Conservation (phyloP, 805 yeast genomes). For the Blastobotrys mokoenaii region DNA sequence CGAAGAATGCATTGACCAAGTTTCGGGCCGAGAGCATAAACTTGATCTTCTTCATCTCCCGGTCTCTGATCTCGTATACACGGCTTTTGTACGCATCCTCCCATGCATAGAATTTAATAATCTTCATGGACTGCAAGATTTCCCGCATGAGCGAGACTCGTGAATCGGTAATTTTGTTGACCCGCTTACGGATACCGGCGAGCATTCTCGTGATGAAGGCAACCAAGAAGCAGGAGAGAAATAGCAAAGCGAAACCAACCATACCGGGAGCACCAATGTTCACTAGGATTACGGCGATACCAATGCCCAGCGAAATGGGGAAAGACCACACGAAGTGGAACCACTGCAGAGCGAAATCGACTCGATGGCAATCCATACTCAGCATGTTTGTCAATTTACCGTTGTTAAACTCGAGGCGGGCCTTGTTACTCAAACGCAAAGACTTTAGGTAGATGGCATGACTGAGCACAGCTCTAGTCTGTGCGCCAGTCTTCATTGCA, state of each 20-base stretch:
- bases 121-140: conserved; percentile 64
- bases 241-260: conserved; percentile 53
- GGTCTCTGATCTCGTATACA: conserved; percentile 45
- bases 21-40: conserved; percentile 61
- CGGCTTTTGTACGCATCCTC: conserved; percentile 64
- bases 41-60: conserved; percentile 56
- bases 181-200: conserved; percentile 46
- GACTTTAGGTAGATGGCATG: conserved; percentile 65
- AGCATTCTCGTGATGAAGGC: conserved; percentile 42
- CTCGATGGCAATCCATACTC: conserved; percentile 73
- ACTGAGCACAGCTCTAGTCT: conserved; percentile 60
- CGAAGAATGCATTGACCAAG: conserved; percentile 52
- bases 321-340: conserved; percentile 56
- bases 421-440: conserved; percentile 47
- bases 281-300: conserved; percentile 53
- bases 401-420: conserved; percentile 53
- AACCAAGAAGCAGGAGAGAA: conserved; percentile 32
- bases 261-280: conserved; percentile 68
- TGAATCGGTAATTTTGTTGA: conserved; percentile 59
- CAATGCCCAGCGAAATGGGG: conserved; percentile 55
- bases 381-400: conserved; percentile 69
- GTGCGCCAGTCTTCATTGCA: conserved; percentile 58
- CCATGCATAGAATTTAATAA: conserved; percentile 83
- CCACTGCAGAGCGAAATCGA: conserved; percentile 68
- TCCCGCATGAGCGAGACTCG: conserved; percentile 75